phyloP scores from a whole-genome alignment of 169 alveolate genomes.

The Plasmodium vivax region DNA sequence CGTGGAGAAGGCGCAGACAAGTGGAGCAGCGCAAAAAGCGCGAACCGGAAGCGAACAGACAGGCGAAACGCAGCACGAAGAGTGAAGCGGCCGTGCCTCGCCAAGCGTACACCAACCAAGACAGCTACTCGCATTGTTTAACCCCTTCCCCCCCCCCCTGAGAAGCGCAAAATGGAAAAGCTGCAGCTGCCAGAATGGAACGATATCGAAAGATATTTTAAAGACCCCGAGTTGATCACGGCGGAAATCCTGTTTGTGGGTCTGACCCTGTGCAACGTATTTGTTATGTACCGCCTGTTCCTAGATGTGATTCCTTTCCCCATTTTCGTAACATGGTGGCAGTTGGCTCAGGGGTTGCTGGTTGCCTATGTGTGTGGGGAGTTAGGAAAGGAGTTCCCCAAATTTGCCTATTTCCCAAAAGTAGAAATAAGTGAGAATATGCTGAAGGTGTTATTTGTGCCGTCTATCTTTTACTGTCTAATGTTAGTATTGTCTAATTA shows the following conservation, averaged over 20 bases:
- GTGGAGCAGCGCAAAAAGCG: background rate
- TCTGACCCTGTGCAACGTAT: constrained; percentile 91
- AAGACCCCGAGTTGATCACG: constrained; percentile 90
- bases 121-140: background rate
- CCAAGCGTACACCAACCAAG: background rate
- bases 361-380: constrained; percentile 94
- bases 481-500: constrained; percentile 93
- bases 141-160: background rate
- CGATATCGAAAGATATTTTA: constrained; percentile 86
- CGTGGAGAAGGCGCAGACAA: background rate
- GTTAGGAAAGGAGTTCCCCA: constrained; percentile 88
- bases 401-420: constrained; percentile 89
- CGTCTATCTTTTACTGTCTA: constrained; percentile 89
- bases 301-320: constrained; percentile 93
- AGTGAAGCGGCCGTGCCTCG: background rate
- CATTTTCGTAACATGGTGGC: constrained; percentile 94
- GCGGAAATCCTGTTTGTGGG: constrained; percentile 89
- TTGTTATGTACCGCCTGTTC: constrained; percentile 91
- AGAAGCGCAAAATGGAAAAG: constrained; percentile 46
- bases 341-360: constrained; percentile 91
- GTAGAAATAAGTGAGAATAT: constrained; percentile 85
- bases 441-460: constrained; percentile 86
- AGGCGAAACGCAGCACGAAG: background rate
- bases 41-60: constrained; percentile 13
- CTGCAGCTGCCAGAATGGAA: constrained; percentile 81